Base-by-base conservation (phyloP, 1,284 basidiomycete species). In the Paramarasmius palmivorus region DNA sequence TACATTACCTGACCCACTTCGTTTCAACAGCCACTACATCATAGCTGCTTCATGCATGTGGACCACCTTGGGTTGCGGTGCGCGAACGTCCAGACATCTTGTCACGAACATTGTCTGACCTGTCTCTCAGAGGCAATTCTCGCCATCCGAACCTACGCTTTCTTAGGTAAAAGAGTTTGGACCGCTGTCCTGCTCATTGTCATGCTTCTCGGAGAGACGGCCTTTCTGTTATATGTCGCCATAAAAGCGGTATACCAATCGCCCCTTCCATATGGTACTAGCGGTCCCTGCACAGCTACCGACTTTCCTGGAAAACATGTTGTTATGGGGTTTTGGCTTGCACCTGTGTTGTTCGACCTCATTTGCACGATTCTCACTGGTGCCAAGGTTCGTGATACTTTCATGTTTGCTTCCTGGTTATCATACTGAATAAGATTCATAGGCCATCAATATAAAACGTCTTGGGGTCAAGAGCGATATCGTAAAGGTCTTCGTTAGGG, bases 31-130 rank as follows among this genome's bases (percentile, higher is more conserved):
- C 7, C 55, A 57, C 32, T 57, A 45, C 40, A 12, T 57, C 5
- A 57, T 57, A 35, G 52, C 42, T 22, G 46, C 52, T n/a, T 45
- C 55, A 1, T 57, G 52, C 23, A 57, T 57, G 55, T 57, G 52
- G 52, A 20, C 34, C 8, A 54, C 55, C 4, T 23, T 57, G 17
- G 52, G 55, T 1, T 50, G 46, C 20, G 55, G 52, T 54, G 23
- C 7, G 46, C 36, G 14, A 8, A 7, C 19, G 15, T 8, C 8
- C 12, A 42, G 19, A 48, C 44, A 17, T 23, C 15, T 29, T 22
- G 26, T 49, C n/a, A 3, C 19, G 22, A n/a, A 2, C 20, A 25
- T 34, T 8, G 19, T 23, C 22, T 40, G 15, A 17, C n/a, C 35
- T 10, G 14, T 26, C 9, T 26, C 47, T 4, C 41, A 54, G 55